These are phyloP conservation scores for Plasmopara muralis DNA, from an alignment of 352 stramenopile species.

Conservation along the genomic window DNA sequence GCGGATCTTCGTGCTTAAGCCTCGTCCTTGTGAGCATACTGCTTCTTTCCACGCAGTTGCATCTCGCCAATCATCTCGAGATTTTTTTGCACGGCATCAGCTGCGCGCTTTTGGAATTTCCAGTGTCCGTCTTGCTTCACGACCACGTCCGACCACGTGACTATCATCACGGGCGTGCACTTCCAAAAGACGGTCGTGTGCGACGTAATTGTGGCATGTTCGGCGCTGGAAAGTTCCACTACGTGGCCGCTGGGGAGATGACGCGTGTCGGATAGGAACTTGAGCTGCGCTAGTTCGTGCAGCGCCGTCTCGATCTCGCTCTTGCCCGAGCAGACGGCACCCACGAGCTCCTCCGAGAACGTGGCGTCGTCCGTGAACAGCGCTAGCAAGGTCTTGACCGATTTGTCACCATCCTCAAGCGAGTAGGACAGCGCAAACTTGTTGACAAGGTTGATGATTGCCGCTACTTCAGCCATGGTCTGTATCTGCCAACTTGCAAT, in stretches of 20 bases:
- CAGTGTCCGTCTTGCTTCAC: conserved; percentile 69
- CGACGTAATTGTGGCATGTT: conserved; percentile 49
- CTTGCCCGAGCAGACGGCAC: conserved; percentile 46
- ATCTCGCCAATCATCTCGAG: conserved; percentile 86
- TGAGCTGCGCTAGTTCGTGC: conserved; percentile 60
- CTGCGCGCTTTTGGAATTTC: conserved; percentile 64
- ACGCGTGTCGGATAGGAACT: conserved; percentile 75
- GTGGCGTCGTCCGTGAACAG: conserved; percentile 69
- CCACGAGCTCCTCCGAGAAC: conserved; percentile 75
- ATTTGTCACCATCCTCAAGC: conserved; percentile 69
- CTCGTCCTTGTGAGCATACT: conserved; percentile 68
- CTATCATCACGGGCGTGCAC: conserved; percentile 76
- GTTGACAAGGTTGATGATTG: conserved; percentile 85
- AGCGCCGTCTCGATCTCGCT: conserved; percentile 68
- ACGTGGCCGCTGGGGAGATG: conserved; percentile 79
- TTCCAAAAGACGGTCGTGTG: conserved; percentile 81
- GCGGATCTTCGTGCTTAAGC: conserved; percentile 11
- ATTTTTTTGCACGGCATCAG: conserved; percentile 82
- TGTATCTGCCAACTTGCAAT: conserved; percentile 16
- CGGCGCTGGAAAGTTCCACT: conserved; percentile 49
- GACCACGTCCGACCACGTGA: conserved; percentile 74
- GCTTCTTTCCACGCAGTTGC: conserved; percentile 85
- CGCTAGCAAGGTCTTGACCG: conserved; percentile 52
- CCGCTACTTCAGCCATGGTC: conserved; percentile 59
- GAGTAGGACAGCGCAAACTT: conserved; percentile 72